These are phyloP conservation scores for Aphanomyces astaci DNA, from an alignment of 352 stramenopile species.

Conservation along the genomic window DNA sequence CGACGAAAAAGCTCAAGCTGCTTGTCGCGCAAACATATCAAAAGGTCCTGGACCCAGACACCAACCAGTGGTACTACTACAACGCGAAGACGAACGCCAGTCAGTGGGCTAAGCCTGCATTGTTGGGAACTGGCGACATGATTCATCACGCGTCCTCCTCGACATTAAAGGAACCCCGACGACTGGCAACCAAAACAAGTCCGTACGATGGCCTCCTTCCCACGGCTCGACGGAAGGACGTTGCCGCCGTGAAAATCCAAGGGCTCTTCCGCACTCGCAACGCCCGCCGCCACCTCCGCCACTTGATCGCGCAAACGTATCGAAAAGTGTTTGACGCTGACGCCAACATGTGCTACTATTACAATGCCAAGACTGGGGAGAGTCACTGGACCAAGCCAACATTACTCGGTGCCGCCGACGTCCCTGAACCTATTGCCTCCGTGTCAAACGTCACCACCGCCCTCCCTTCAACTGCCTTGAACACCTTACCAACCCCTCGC, in stretches of 20 bases:
- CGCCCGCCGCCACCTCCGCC: slow-evolving; percentile 19
- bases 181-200: too few relatives aligned
- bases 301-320: slow-evolving; percentile 29
- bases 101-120: slow-evolving; percentile 33
- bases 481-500: background rate
- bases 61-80: slow-evolving; percentile 44
- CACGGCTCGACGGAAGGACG: background rate
- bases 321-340: slow-evolving; percentile 34
- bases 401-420: slow-evolving; percentile 21
- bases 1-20: slow-evolving; percentile 25
- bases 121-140: slow-evolving; percentile 10
- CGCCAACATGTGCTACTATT: slow-evolving; percentile 30
- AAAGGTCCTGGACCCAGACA: slow-evolving; percentile 29
- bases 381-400: slow-evolving; percentile 33
- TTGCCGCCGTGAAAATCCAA: slow-evolving; percentile 26
- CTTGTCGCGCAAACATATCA: slow-evolving; percentile 31
- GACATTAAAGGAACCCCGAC: too few relatives aligned
- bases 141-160: background rate
- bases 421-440: background rate
- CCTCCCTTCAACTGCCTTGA: too few relatives aligned
- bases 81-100: slow-evolving; percentile 32
- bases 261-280: slow-evolving; percentile 25
- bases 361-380: slow-evolving; percentile 28
- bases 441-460: background rate
- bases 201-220: background rate